Evolutionary conservation across 306 rosid genomes (phyloP).

Genomic region (Arachis stenosperma): DNA sequence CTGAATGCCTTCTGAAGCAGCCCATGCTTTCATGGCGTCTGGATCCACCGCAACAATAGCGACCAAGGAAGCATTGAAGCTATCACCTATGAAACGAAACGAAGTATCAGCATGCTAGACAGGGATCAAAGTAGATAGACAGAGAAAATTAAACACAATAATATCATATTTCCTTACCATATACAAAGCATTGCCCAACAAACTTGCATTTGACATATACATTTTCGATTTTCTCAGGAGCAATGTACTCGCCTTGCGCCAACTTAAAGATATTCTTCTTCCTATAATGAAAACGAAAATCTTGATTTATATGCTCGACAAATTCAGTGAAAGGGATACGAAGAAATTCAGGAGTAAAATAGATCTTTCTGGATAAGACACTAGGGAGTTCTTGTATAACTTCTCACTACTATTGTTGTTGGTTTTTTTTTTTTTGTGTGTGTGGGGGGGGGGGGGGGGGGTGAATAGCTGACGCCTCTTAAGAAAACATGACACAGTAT

Average conservation of each 20-base stretch:
- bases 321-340: not conserved
- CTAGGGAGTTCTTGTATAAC: not conserved
- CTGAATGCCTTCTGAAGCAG: conserved; percentile 77
- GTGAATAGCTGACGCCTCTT: conserved; percentile 4
- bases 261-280: conserved; percentile 98
- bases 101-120: conserved; percentile 42
- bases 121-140: not conserved
- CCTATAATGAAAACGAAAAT: conserved; percentile 53
- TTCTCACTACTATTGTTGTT: not conserved
- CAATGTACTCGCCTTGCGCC: conserved; percentile 99
- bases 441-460: not conserved
- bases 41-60: conserved; percentile 82
- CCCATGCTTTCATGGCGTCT: conserved; percentile 85
- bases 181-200: conserved; percentile 82
- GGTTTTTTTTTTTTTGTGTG: no score
- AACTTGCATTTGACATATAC: conserved; percentile 90
- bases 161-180: conserved; percentile 64
- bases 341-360: conserved; percentile 27
- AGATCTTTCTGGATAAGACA: not conserved
- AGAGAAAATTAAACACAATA: not conserved
- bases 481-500: not conserved
- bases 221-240: conserved; percentile 98
- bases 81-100: conserved; percentile 68
- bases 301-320: conserved; percentile 22
- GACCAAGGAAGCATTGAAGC: conserved; percentile 85